These are phyloP conservation scores for Starmerella vaccinii DNA, from an alignment of 805 yeast species.

Conservation along the genomic window DNA sequence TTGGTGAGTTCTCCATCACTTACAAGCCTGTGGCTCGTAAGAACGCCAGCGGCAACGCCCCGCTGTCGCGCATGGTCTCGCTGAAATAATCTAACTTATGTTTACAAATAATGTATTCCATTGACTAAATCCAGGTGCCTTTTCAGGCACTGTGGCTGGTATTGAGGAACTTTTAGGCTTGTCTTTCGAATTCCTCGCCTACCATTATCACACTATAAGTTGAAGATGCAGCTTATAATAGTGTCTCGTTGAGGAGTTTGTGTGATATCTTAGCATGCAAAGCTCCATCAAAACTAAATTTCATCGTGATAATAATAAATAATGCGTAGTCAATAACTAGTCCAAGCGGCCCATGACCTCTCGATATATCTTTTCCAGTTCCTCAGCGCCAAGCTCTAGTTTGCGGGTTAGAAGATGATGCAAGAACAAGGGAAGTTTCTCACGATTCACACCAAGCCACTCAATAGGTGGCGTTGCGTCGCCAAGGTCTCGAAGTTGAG, in stretches of 20 bases:
- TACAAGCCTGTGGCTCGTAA: slow-evolving; percentile 99
- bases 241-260: too few relatives aligned
- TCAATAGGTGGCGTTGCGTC: slow-evolving; percentile 97
- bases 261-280: too few relatives aligned
- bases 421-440: slow-evolving; percentile 73
- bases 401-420: slow-evolving; percentile 70
- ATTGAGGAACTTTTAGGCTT: too few relatives aligned
- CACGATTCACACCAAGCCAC: slow-evolving; percentile 92
- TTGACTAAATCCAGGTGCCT: neutral
- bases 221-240: too few relatives aligned
- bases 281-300: too few relatives aligned
- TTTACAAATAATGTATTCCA: slow-evolving; percentile 6
- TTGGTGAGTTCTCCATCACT: slow-evolving; percentile 99
- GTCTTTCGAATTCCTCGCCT: too few relatives aligned
- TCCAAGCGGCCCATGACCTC: slow-evolving; percentile 17
- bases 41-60: slow-evolving; percentile 34
- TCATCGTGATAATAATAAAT: neutral
- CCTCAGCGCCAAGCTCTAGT: slow-evolving; percentile 61
- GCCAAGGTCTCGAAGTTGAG: slow-evolving; percentile 82
- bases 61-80: slow-evolving; percentile 28
- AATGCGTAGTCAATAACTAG: neutral
- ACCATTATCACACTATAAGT: too few relatives aligned
- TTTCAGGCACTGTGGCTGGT: too few relatives aligned
- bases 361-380: slow-evolving; percentile 39
- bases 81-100: slow-evolving; percentile 24